A percentile compares a stretch with the other conserved stretches of the same genome.
Conservation (phyloP, 164 flowering plant genomes). For the Vitis labrusca region DNA sequence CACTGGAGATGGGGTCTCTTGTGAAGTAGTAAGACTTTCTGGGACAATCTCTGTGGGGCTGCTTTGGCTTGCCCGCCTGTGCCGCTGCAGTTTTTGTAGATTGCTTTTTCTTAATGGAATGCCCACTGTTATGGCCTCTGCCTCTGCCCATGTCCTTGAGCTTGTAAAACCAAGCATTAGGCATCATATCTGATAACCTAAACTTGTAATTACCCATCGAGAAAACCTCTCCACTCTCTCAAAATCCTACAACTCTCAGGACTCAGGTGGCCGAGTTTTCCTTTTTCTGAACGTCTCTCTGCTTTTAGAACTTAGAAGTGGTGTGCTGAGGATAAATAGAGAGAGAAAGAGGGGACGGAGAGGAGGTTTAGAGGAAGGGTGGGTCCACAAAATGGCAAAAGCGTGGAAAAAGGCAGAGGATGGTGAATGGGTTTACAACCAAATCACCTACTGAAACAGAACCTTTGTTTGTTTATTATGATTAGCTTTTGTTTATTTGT, state of each 20-base stretch:
- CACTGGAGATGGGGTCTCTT: conserved; percentile 25
- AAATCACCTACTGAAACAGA: conserved; percentile 6
- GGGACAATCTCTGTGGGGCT: conserved; percentile 24
- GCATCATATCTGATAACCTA: conserved; percentile 74
- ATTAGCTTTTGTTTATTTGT: background rate
- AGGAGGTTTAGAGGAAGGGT: background rate
- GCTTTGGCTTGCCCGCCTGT: conserved; percentile 13
- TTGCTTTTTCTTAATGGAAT: conserved; percentile 28
- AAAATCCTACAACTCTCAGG: too few relatives aligned
- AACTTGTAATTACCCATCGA: conserved; percentile 75
- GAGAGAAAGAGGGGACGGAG: background rate
- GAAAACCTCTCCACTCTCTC: conserved; percentile 5
- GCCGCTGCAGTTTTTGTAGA: conserved; percentile 1
- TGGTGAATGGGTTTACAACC: background rate
- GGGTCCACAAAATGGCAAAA: conserved; percentile 4
- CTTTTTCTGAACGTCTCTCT: background rate
- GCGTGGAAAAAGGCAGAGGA: background rate
- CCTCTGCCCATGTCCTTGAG: conserved; percentile 54
- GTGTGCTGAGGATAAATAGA: background rate
- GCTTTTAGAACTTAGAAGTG: too few relatives aligned
- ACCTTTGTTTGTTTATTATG: conserved; percentile 1
- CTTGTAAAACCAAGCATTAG: conserved; percentile 88
- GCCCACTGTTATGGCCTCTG: conserved; percentile 22
- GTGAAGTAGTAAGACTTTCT: conserved; percentile 64
- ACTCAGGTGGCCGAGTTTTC: too few relatives aligned